Base-by-base conservation (phyloP, 306 rosid species). In the Vigna reflexopilosa region DNA sequence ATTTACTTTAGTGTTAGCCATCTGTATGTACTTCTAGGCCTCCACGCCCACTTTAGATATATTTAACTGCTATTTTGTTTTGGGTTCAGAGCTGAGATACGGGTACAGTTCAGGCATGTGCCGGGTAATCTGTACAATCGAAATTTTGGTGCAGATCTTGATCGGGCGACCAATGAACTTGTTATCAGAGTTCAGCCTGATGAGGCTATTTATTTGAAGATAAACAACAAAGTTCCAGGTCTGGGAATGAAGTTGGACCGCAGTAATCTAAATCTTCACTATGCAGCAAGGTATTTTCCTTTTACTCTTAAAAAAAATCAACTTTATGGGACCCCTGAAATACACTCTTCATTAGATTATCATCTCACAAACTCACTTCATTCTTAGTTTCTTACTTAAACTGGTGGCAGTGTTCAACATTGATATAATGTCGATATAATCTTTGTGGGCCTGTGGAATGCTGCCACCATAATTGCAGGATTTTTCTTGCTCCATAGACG, bases 121-220 rank as follows among this genome's bases (percentile, higher is more conserved):
- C 98, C 98, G 7, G 98, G 98, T 66, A 89, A 93, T 80, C 75
- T 93, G 72, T 93, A 93, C 76, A 90, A 90, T 45, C 85, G 97
- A 56, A 89, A 86, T 73, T 73, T 91, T 7, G 97, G 98, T 64
- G 79, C 92, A 3, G 97, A 89, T 88, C 90, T 93, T 68, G 98
- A 88, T 85, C 83, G 40, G 11, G 88, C 89, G 2, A 93, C 98
- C 22, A 93, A 93, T 52, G 98, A 93, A 82, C 97, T 93, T 70
- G 98, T 93, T 70, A 91, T 93, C 44, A 85, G 98, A 62, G 97
- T 93, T 76, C 98, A 93, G 86, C 98, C 98, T 45, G 98, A 91
- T 57, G 98, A 93, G 81, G 98, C 97, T 74, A 93, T 93, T 67
- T 89, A 85, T 79, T 83, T 93, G 83, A 91, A 88, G 85, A 93